Base-by-base conservation (phyloP, 768 basidiomycete genomes). In the Pleurotus platypus region DNA sequence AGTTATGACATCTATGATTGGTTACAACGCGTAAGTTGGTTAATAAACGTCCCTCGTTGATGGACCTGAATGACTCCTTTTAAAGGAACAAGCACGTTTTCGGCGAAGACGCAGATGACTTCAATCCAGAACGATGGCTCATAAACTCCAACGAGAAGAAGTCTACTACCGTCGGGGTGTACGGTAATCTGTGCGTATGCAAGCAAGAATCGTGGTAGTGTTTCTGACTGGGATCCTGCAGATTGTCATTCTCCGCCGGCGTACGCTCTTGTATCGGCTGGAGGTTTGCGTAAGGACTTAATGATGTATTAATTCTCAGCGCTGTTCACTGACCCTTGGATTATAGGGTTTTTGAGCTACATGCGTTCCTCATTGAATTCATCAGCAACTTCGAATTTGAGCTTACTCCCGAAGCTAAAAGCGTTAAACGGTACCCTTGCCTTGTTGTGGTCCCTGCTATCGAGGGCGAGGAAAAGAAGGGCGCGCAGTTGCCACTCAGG, bases 311-410 rank as follows among this genome's bases (percentile, higher is more conserved):
- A 5, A 18, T 13, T 40, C n/a, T 3, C 37, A 40, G 37, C 20
- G 55, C 55, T 18, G 12, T 15, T 12, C 16, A 15, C 49, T 20
- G 9, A 24, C 27, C 11, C 30, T 35, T 8, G 2, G 8, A 35
- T 3, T 1, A 8, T 60, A 74, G 72, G 3, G 62, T 84, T 0
- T 63, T 76, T 40, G 83, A 87, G 64, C 64, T 85, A 13, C 85
- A 86, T 60, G 74, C 78, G 0, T 84, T 87, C 67, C 63, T 86
- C n/a, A 75, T 80, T 20, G 83, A 84, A 62, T 70, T 83, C 18
- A 57, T 86, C 40, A 67, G 73, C 35, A 73, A 79, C 61, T 83
- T 86, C 61, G 78, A 85, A 60, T 81, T 86, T 59, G 58, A 74
- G 58, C 70, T 68, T 35, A 74, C 75, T 2, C 68, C 72, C 13